These are phyloP conservation scores for Piper longum DNA, from an alignment of 164 flowering plant species.

Conservation along the genomic window DNA sequence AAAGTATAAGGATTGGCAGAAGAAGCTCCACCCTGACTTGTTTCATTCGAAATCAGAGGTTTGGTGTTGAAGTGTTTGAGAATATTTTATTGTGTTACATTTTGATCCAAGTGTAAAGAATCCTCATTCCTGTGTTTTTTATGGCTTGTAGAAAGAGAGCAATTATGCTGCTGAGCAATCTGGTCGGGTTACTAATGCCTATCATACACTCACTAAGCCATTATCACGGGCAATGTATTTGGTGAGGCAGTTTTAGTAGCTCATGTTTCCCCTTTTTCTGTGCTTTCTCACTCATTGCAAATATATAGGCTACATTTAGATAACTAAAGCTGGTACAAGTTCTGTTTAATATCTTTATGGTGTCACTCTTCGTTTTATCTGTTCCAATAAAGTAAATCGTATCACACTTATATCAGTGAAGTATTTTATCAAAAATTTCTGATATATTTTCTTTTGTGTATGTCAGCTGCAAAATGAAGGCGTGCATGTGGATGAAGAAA, in stretches of 20 bases:
- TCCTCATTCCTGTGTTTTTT: not conserved
- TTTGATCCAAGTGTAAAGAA: not conserved
- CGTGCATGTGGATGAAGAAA: constrained; percentile 62
- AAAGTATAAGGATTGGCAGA: constrained; percentile 91
- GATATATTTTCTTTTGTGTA: constrained; percentile 2
- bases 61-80: not conserved
- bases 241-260: constrained; percentile 23
- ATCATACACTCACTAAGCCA: constrained; percentile 59
- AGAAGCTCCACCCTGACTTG: constrained; percentile 92
- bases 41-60: constrained; percentile 96
- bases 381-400: not conserved
- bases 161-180: constrained; percentile 94
- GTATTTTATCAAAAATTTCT: not conserved
- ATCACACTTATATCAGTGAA: not conserved
- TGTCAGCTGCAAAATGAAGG: constrained; percentile 63
- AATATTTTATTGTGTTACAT: no score
- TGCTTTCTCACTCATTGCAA: not conserved
- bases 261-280: not conserved
- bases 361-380: not conserved
- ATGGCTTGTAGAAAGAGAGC: constrained; percentile 46
- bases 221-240: constrained; percentile 69
- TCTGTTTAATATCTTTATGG: not conserved
- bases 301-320: not conserved
- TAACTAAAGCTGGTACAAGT: not conserved
- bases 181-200: constrained; percentile 80